Evolutionary conservation across 306 rosid genomes (phyloP), one percentile per base, ranked within the genome.

Genomic region (Erythrophleum fordii): DNA sequence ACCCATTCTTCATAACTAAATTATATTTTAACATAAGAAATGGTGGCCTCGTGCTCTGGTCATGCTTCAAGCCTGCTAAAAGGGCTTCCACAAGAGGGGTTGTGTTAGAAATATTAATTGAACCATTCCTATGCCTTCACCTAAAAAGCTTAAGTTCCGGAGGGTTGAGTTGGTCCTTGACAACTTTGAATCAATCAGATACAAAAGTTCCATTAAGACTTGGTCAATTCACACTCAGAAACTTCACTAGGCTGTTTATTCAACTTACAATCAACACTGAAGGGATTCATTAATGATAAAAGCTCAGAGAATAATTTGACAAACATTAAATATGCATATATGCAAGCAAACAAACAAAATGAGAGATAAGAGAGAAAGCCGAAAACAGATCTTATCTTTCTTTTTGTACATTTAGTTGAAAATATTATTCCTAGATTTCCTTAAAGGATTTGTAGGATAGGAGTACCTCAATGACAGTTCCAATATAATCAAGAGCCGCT

Each of bases 381-480:
- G 64, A 78, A 76, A 81, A 64, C 34, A 25, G 37, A 73, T 67
- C 67, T 20, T 8, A n/a, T 18, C 5, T 46, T 39, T 55, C 31
- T 66, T 61, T 45, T 25, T 31, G 69, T 26, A 37, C 77, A 79
- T 72, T 75, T 45, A 58, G 53, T 55, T 37, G 44, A 81, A 69
- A 73, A 62, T 77, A 80, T 62, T 49, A 45, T 51, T 72, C 67
- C 52, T 77, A 31, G 16, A 48, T 52, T 61, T 18, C 65, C 77
- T 52, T 75, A 64, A 81, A 73, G 22, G 61, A 18, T 16, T 67
- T 70, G 25, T 26, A 68, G 61, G 22, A 69, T 51, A 44, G 45
- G 65, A 71, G 49, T 91, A 95, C 98, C 99, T 93, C 99, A 60
- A 93, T 85, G 52, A 91, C 92, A 79, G 99, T 95, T 81, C 88